Evolutionary conservation across 2,329 filamentous ascomycete species (phyloP).

Genomic region (Colletotrichum caudatum): DNA sequence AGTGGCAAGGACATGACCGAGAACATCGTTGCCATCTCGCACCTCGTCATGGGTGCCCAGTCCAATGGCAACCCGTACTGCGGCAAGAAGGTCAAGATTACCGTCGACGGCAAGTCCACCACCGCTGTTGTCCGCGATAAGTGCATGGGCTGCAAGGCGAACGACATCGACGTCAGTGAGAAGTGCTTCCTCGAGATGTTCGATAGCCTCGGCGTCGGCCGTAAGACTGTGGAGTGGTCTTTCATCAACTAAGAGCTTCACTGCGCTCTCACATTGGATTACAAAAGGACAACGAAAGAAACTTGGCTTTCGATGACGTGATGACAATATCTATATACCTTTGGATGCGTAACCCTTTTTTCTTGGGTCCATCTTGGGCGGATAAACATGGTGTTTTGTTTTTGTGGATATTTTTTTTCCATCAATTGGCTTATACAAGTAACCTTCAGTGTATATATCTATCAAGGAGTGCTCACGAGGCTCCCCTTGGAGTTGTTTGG

Average conservation of each 20-base stretch:
- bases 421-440: slow-evolving; percentile 21
- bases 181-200: slow-evolving; percentile 68
- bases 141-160: slow-evolving; percentile 74
- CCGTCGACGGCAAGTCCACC: slow-evolving; percentile 67
- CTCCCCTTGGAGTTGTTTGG: slow-evolving; percentile 14
- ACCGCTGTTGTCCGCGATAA: slow-evolving; percentile 77
- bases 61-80: slow-evolving; percentile 80
- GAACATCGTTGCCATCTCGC: slow-evolving; percentile 77
- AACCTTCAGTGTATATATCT: slow-evolving; percentile 40
- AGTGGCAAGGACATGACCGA: slow-evolving; percentile 64
- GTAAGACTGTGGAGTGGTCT: slow-evolving; percentile 58
- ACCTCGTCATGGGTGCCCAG: slow-evolving; percentile 69
- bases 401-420: slow-evolving; percentile 26
- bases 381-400: slow-evolving; percentile 30
- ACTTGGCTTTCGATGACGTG: slow-evolving; percentile 37
- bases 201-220: slow-evolving; percentile 58
- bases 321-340: slow-evolving; percentile 41
- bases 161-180: slow-evolving; percentile 71
- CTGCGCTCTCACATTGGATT: slow-evolving; percentile 23
- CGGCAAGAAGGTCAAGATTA: slow-evolving; percentile 75
- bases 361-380: slow-evolving; percentile 14
- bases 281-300: slow-evolving; percentile 29
- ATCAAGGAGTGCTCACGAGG: background rate
- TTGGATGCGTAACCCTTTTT: slow-evolving; percentile 7
- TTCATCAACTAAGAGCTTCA: slow-evolving; percentile 54